These are phyloP conservation scores for Lavandula angustifolia DNA, from an alignment of 257 asterid species.

Conservation along the genomic window DNA sequence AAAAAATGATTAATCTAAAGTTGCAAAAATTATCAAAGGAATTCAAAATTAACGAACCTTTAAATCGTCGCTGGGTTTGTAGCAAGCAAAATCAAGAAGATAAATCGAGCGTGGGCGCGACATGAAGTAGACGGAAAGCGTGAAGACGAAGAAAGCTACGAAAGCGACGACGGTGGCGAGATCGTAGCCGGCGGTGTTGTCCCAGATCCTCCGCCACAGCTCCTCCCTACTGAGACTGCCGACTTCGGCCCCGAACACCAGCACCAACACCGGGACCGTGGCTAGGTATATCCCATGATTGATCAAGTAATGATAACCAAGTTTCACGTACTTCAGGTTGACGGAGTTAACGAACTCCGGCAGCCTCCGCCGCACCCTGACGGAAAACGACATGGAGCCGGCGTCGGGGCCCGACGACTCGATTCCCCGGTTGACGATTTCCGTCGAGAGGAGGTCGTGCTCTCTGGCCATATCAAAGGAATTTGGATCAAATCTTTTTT, in stretches of 20 bases:
- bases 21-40: no score
- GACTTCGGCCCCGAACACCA: constrained; percentile 74
- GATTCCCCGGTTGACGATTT: constrained; percentile 82
- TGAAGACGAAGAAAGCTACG: constrained; percentile 56
- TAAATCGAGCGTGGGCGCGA: constrained; percentile 69
- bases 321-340: constrained; percentile 78
- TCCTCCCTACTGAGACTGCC: constrained; percentile 81
- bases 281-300: constrained; percentile 75
- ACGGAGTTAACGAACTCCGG: constrained; percentile 93
- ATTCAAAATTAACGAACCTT: constrained; percentile 42
- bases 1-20: no score
- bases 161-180: constrained; percentile 62
- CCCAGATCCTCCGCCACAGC: constrained; percentile 76
- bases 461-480: constrained; percentile 50
- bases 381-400: constrained; percentile 78
- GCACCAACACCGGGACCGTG: constrained; percentile 64
- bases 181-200: constrained; percentile 62
- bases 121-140: constrained; percentile 61
- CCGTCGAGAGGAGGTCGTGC: constrained; percentile 73
- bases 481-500: not conserved
- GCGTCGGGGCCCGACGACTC: constrained; percentile 74
- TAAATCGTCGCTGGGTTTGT: constrained; percentile 75
- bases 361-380: constrained; percentile 68
- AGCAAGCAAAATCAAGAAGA: constrained; percentile 86
- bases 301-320: constrained; percentile 84